phyloP scores from a whole-genome alignment of 805 yeast genomes.

The Scheffersomyces stipitis region DNA sequence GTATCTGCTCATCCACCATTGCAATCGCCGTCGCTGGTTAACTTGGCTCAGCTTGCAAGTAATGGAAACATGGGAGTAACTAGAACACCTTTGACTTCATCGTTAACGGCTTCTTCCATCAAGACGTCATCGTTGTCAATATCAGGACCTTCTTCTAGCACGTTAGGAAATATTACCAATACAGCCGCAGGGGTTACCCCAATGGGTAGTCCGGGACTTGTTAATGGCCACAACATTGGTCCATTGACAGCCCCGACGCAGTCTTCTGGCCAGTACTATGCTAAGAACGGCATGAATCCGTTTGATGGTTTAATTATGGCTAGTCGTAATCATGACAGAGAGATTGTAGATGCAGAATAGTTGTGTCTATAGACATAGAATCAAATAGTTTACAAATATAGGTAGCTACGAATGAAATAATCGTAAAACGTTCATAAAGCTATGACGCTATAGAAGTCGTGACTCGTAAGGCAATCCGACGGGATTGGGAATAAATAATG shows the following conservation, averaged over 20 bases:
- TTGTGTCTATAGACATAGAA: too few species aligned
- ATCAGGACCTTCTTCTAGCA: conserved; percentile 7
- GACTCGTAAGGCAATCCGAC: too few species aligned
- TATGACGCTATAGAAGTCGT: too few species aligned
- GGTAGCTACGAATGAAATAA: too few species aligned
- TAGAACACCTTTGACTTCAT: conserved; percentile 26
- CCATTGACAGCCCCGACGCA: conserved; percentile 28
- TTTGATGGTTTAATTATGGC: conserved; percentile 39
- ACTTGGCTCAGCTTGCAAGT: conserved; percentile 9
- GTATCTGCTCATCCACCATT: conserved; percentile 24
- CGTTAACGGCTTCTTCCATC: conserved; percentile 16
- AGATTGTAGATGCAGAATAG: too few species aligned
- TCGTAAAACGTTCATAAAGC: too few species aligned
- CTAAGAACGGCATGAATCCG: conserved; percentile 37
- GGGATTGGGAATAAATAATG: too few species aligned
- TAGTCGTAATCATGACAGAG: conserved; percentile 5
- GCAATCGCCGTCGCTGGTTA: conserved; percentile 13
- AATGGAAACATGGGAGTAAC: conserved; percentile 2
- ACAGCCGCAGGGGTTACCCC: conserved; percentile 8
- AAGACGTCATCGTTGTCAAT: neutral
- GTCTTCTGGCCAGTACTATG: conserved; percentile 32
- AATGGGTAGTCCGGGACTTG: conserved; percentile 17
- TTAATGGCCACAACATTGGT: conserved; percentile 5
- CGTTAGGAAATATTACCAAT: conserved; percentile 25
- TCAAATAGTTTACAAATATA: too few species aligned